A percentile compares a stretch with the other conserved stretches of the same genome.
Conservation (phyloP, 257 asterid species). For the Scutellaria galericulata region DNA sequence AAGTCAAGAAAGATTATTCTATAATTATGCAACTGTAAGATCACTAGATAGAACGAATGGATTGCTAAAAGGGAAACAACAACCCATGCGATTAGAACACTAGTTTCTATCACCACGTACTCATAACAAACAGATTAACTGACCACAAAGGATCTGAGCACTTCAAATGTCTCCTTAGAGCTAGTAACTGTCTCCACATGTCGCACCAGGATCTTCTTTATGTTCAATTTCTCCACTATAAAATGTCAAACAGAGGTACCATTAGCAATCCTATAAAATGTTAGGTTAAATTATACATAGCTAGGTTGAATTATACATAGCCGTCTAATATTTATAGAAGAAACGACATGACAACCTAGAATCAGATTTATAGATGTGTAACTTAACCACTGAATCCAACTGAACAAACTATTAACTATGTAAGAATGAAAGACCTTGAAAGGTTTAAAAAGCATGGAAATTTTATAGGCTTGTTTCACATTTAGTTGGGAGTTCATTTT, state of each 20-base stretch:
- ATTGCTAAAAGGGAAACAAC: neutral
- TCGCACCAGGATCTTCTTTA: constrained; percentile 72
- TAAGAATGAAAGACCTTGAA: neutral
- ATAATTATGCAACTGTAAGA: constrained; percentile 15
- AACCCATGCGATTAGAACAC: neutral
- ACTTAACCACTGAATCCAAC: constrained; percentile 3
- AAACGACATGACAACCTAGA: neutral
- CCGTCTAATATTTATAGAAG: neutral
- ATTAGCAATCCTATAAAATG: neutral
- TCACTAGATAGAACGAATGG: constrained; percentile 17
- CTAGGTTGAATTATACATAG: neutral
- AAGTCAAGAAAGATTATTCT: neutral
- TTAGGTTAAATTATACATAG: no score
- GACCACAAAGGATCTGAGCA: constrained; percentile 75
- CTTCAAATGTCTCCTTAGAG: constrained; percentile 64
- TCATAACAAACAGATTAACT: constrained; percentile 38
- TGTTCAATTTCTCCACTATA: constrained; percentile 62
- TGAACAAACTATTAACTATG: constrained; percentile 10
- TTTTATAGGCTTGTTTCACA: neutral
- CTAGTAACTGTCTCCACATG: constrained; percentile 79
- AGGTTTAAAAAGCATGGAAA: neutral
- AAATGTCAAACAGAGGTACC: constrained; percentile 32
- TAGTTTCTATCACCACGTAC: neutral
- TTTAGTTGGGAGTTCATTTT: neutral
- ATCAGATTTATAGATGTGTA: neutral